Evolutionary conservation across 129 eudicot genomes (phyloP).

Genomic region (Erigeron canadensis): DNA sequence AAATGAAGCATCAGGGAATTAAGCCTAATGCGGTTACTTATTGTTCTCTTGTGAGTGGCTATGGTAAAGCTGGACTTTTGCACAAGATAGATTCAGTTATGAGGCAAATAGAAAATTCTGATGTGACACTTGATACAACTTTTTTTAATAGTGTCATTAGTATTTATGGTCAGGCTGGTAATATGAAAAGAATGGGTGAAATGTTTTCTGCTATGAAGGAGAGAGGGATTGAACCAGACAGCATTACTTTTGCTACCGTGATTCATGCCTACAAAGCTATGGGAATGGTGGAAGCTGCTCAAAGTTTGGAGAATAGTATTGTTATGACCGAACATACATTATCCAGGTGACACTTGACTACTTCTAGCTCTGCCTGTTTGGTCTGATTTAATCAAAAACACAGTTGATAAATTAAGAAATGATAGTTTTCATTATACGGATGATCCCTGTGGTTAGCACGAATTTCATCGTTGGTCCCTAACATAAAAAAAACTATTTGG

Average conservation of each 20-base stretch:
- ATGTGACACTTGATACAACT: conserved; percentile 76
- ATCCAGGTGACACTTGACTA: conserved; percentile 34
- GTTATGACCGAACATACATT: conserved; percentile 13
- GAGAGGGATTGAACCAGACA: conserved; percentile 60
- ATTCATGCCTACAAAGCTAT: conserved; percentile 58
- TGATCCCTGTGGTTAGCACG: too few relatives aligned
- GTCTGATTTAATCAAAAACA: background rate
- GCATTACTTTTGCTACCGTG: conserved; percentile 74
- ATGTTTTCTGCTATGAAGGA: conserved; percentile 68
- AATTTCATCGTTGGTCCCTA: too few relatives aligned
- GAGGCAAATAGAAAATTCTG: conserved; percentile 83
- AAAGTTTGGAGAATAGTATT: conserved; percentile 51
- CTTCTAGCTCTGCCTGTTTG: background rate
- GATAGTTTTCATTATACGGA: too few relatives aligned
- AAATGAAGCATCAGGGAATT: conserved; percentile 86
- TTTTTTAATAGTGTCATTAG: conserved; percentile 68
- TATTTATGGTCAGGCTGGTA: conserved; percentile 73
- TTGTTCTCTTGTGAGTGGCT: conserved; percentile 75
- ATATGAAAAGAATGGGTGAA: conserved; percentile 61
- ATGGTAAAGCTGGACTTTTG: conserved; percentile 65
- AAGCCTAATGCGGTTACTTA: conserved; percentile 86
- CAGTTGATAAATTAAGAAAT: background rate
- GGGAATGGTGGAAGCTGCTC: conserved; percentile 79
- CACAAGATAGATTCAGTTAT: conserved; percentile 67
- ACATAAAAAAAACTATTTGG: too few relatives aligned